Evolutionary conservation across 768 basidiomycete genomes (phyloP).

Genomic region (Hydnomerulius pinastri): DNA sequence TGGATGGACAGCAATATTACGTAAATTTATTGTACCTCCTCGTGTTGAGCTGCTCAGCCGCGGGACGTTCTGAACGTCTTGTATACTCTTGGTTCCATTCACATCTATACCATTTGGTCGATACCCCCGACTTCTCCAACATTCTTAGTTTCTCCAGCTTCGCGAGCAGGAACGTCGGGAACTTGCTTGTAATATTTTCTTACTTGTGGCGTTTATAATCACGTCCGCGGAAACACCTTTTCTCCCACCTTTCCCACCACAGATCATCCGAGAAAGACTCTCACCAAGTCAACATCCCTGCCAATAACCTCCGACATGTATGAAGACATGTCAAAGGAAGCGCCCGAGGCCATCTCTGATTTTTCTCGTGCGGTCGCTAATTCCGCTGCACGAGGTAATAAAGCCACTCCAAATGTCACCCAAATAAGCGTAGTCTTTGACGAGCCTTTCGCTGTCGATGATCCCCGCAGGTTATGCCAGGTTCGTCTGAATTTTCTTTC

Average conservation of each 20-base stretch:
- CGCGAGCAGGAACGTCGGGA: too few relatives aligned
- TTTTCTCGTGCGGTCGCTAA: not conserved
- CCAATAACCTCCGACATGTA: not conserved
- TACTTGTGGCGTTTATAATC: too few relatives aligned
- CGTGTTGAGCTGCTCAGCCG: too few relatives aligned
- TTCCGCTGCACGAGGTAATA: not conserved
- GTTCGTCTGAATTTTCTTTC: not conserved
- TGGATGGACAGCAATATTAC: too few relatives aligned
- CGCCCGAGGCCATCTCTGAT: not conserved
- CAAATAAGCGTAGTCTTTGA: not conserved
- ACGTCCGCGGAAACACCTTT: too few relatives aligned
- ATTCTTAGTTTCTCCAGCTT: too few relatives aligned
- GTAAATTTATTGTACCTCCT: too few relatives aligned
- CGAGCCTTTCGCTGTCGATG: constrained; percentile 2
- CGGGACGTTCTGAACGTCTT: too few relatives aligned
- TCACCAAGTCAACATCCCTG: not conserved
- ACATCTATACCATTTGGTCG: too few relatives aligned
- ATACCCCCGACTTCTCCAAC: too few relatives aligned
- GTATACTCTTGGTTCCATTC: too few relatives aligned
- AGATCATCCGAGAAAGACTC: not conserved
- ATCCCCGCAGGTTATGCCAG: not conserved
- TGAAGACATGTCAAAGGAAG: not conserved
- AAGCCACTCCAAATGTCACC: not conserved
- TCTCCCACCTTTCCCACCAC: not conserved
- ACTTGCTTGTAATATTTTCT: too few relatives aligned